These are phyloP conservation scores for Colletotrichum viniferum DNA, from an alignment of 2,329 filamentous ascomycete species.

Conservation along the genomic window DNA sequence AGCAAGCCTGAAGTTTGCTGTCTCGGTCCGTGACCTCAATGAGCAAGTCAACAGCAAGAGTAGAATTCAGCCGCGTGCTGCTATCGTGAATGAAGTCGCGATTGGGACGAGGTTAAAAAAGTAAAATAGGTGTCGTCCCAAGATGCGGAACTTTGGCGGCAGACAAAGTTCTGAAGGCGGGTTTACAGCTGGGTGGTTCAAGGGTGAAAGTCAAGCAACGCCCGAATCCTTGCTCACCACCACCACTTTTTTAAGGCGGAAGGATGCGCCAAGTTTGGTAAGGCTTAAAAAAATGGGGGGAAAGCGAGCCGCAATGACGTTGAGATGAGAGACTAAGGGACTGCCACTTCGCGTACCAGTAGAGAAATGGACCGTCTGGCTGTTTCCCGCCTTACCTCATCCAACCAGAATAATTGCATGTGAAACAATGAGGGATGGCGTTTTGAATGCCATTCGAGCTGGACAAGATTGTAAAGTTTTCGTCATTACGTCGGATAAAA, in stretches of 20 bases:
- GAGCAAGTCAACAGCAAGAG: neutral
- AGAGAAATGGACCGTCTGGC: neutral
- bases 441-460: neutral
- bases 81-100: neutral
- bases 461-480: neutral
- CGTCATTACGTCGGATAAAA: neutral
- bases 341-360: neutral
- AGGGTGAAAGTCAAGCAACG: neutral
- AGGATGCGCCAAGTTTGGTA: neutral
- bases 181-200: neutral
- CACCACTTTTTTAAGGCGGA: neutral
- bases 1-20: neutral
- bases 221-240: neutral
- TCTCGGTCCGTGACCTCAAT: neutral
- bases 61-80: neutral
- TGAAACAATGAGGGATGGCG: neutral
- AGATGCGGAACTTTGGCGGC: neutral
- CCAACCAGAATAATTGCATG: neutral
- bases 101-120: neutral
- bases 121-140: neutral
- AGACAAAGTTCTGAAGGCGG: neutral
- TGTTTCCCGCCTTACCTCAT: neutral
- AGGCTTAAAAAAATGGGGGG: neutral
- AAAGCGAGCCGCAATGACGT: constrained; percentile 9
- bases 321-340: constrained; percentile 17